Evolutionary conservation across 768 basidiomycete species (phyloP), one percentile per base, ranked within the genome.

Genomic region (Mycena indigotica): DNA sequence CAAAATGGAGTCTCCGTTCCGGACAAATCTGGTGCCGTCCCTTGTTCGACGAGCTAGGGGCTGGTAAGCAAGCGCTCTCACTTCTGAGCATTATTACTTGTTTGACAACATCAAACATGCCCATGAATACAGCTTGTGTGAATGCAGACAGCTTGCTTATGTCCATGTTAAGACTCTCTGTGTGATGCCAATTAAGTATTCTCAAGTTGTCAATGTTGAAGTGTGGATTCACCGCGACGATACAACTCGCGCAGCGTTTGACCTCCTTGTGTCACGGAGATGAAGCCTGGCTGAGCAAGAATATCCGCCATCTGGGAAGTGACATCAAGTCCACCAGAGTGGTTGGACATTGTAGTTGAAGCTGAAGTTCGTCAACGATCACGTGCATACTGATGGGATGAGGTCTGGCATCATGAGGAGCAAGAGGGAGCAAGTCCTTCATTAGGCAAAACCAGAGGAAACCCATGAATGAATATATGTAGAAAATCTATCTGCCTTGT

Each of bases 1-100:
- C 73, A 64, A 60, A 74, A 80, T 1, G 75, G 65, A 0, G 81
- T 80, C 65, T 83, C 77, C 0, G 75, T 72, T 32, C 68, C 69
- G 21, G 46, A 56, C 1, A 83, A 65, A 46, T 75, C 72, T 3
- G 80, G 80, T 0, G 75, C 75, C 0, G 55, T 56, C 0, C 74
- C 73, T 1, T 50, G 32, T 50, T 70, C 66, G 3, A 76, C 61
- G n/a, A n/a, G n/a, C n/a, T n/a, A n/a, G n/a, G n/a, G n/a, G n/a
- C n/a, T n/a, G n/a, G n/a, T n/a, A n/a, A n/a, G n/a, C n/a, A n/a
- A n/a, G n/a, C n/a, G n/a, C n/a, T n/a, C n/a, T n/a, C n/a, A n/a
- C n/a, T n/a, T n/a, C n/a, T n/a, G n/a, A n/a, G n/a, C n/a, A n/a
- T n/a, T n/a, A n/a, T n/a, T n/a, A n/a, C n/a, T n/a, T n/a, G n/a